phyloP scores from a whole-genome alignment of 352 stramenopile species.

The Phytopythium mirpurense region DNA sequence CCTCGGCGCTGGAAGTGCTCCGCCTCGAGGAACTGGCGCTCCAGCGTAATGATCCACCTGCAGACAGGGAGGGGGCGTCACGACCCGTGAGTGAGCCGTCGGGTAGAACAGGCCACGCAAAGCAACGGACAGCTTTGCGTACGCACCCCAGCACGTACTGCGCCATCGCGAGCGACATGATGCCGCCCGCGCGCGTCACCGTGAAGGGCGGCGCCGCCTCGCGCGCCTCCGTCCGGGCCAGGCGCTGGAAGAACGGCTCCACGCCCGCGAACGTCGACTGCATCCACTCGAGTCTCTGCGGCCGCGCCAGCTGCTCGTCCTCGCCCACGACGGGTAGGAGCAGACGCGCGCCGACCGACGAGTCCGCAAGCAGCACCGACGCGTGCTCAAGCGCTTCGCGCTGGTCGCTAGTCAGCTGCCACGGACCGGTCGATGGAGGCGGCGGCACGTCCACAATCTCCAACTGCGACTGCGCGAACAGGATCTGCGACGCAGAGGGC shows the following conservation, averaged over 20 bases:
- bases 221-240: not conserved
- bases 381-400: slow-evolving; percentile 16
- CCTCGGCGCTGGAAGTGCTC: slow-evolving; percentile 23
- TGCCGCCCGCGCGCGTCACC: slow-evolving; percentile 35
- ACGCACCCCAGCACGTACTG: slow-evolving; percentile 43
- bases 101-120: no score
- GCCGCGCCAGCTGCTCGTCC: slow-evolving; percentile 2
- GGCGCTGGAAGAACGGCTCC: slow-evolving; percentile 29
- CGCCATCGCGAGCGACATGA: slow-evolving; percentile 39
- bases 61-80: not conserved
- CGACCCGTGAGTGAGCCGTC: no score
- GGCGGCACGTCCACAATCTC: slow-evolving; percentile 30
- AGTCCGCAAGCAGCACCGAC: slow-evolving; percentile 29
- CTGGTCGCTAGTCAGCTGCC: slow-evolving; percentile 17
- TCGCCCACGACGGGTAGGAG: slow-evolving; percentile 13
- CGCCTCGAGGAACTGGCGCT: slow-evolving; percentile 35
- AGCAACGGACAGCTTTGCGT: no score
- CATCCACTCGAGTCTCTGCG: slow-evolving; percentile 29
- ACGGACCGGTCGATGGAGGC: slow-evolving; percentile 3
- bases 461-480: slow-evolving; percentile 14
- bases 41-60: slow-evolving; percentile 32
- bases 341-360: slow-evolving; percentile 18
- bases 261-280: slow-evolving; percentile 48
- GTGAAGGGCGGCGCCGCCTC: slow-evolving; percentile 15
- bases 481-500: slow-evolving; percentile 5